A percentile compares a stretch with the other conserved stretches of the same genome.
Evolutionary conservation across 2,329 filamentous ascomycete species (phyloP).

Genomic region (Cladorrhinum sp.): DNA sequence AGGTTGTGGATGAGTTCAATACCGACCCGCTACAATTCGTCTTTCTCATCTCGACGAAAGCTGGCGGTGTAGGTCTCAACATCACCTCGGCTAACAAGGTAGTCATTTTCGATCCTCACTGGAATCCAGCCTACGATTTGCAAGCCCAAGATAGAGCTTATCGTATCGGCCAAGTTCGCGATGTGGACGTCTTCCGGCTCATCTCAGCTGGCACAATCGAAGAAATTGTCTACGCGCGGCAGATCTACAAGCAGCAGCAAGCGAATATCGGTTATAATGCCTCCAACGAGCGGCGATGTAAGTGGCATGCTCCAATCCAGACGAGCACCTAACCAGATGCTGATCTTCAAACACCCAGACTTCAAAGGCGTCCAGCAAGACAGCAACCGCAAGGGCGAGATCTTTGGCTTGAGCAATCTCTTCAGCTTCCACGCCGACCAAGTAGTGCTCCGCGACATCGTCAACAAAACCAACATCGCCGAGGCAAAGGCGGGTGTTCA

Average conservation of each 20-base stretch:
- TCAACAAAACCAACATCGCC: constrained; percentile 97
- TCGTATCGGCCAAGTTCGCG: constrained; percentile 85
- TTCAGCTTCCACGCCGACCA: constrained; percentile 78
- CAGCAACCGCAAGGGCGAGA: constrained; percentile 79
- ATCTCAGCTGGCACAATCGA: constrained; percentile 91
- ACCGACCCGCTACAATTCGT: constrained; percentile 83
- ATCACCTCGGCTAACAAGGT: constrained; percentile 98
- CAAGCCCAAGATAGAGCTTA: constrained; percentile 97
- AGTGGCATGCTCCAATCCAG: too few relatives aligned
- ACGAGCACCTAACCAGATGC: too few relatives aligned
- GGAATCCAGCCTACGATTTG: constrained; percentile 93
- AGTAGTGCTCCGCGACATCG: constrained; percentile 85
- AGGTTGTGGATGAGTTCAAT: constrained; percentile 87
- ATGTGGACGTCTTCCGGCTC: constrained; percentile 93
- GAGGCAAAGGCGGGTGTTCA: constrained; percentile 84
- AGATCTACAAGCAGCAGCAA: constrained; percentile 99
- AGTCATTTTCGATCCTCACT: constrained; percentile 93
- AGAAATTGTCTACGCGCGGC: constrained; percentile 93
- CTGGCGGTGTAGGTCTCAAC: constrained; percentile 90
- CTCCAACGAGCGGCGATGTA: constrained; percentile 83
- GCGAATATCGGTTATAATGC: constrained; percentile 97
- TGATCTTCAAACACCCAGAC: too few relatives aligned
- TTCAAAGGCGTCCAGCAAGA: constrained; percentile 92
- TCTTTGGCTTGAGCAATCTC: constrained; percentile 86
- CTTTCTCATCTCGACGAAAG: constrained; percentile 91